Evolutionary conservation across 2,329 filamentous ascomycete species (phyloP).

Genomic region (Botrytis porri): DNA sequence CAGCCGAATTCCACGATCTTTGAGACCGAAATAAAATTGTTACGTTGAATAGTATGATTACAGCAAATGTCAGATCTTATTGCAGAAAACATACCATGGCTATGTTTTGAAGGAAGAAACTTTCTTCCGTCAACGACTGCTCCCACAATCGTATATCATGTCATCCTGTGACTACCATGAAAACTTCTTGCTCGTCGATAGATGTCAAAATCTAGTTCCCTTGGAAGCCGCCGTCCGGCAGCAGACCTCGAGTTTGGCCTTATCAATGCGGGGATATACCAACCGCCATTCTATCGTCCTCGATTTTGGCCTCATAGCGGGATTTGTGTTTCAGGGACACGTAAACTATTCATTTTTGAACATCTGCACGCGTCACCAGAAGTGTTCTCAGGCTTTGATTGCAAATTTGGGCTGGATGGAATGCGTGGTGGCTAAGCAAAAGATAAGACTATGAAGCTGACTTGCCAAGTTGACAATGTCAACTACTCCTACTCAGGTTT

Average conservation of each 20-base stretch:
- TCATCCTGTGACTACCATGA: not conserved
- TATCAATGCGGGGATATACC: not conserved
- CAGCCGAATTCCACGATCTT: not conserved
- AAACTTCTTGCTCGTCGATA: too few species aligned
- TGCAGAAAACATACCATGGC: not conserved
- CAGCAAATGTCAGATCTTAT: not conserved
- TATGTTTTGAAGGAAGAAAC: not conserved
- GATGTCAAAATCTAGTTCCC: not conserved
- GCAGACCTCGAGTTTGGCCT: not conserved
- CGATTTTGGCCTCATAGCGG: not conserved
- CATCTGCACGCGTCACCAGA: not conserved
- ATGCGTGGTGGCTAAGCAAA: conserved; percentile 8
- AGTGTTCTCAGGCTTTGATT: not conserved
- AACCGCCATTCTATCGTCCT: not conserved
- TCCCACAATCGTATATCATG: not conserved
- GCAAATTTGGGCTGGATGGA: not conserved
- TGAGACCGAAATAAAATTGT: not conserved
- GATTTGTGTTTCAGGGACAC: not conserved
- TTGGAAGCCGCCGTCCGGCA: not conserved
- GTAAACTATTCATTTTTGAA: not conserved
- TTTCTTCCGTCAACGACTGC: not conserved
- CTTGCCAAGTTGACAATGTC: not conserved
- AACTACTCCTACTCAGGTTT: not conserved
- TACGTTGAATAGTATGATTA: not conserved
- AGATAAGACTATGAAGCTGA: not conserved